These are phyloP conservation scores for Hysterangium stoloniferum DNA, from an alignment of 768 basidiomycete species.

Conservation along the genomic window DNA sequence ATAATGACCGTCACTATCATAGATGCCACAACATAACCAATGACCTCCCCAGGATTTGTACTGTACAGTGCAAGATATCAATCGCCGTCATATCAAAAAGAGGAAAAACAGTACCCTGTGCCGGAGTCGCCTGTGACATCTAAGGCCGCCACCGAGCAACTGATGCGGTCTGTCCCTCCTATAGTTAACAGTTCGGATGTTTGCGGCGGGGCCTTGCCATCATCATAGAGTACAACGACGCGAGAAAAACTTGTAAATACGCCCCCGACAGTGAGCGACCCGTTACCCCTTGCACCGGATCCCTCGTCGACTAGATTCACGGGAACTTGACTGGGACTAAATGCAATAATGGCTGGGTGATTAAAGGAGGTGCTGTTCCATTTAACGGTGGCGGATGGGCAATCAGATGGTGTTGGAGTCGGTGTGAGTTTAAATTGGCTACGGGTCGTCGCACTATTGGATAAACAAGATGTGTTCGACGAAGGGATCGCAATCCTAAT, in stretches of 20 bases:
- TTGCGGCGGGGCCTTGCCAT: neutral
- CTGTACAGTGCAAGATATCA: neutral
- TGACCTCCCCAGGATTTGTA: neutral
- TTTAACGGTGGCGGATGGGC: neutral
- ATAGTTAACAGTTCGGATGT: slow-evolving; percentile 4
- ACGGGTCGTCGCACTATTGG: neutral
- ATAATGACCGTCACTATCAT: neutral
- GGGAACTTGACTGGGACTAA: slow-evolving; percentile 3
- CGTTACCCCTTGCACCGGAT: neutral
- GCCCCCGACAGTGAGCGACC: neutral
- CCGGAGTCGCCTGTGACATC: neutral
- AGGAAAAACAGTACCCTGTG: neutral
- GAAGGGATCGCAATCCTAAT: neutral
- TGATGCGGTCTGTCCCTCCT: neutral
- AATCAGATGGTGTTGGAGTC: neutral
- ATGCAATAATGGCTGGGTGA: slow-evolving; percentile 3
- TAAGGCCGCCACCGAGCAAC: neutral
- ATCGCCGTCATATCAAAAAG: neutral
- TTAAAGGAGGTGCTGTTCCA: neutral
- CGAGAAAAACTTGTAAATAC: slow-evolving; percentile 7
- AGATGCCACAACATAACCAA: neutral
- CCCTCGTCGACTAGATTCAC: neutral
- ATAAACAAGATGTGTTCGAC: slow-evolving; percentile 2
- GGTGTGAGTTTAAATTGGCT: neutral
- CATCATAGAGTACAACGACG: slow-evolving; percentile 1